phyloP scores from a whole-genome alignment of 2,329 filamentous ascomycete species.

The Alternaria metachromatica region DNA sequence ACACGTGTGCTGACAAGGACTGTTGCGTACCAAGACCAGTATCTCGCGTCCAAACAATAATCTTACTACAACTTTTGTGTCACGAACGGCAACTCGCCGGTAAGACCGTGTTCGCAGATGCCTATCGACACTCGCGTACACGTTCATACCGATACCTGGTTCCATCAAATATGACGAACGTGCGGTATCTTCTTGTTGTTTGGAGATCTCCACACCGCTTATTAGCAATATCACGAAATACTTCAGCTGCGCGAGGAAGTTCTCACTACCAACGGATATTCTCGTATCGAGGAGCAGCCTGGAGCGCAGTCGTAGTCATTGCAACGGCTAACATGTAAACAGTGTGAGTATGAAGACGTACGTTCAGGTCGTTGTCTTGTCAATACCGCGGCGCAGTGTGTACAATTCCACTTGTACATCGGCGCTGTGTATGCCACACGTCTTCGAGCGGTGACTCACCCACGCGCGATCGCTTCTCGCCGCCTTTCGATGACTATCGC shows the following conservation, averaged over 20 bases:
- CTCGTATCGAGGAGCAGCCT: slow-evolving; percentile 33
- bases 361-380: background rate
- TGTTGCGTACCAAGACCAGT: background rate
- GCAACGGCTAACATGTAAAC: background rate
- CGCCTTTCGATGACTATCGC: background rate
- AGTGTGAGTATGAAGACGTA: background rate
- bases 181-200: slow-evolving; percentile 53
- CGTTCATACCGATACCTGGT: slow-evolving; percentile 42
- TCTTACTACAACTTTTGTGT: background rate
- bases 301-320: background rate
- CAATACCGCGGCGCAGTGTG: background rate
- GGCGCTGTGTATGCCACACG: background rate
- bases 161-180: slow-evolving; percentile 53
- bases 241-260: slow-evolving; percentile 20
- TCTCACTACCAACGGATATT: slow-evolving; percentile 32
- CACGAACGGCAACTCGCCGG: background rate
- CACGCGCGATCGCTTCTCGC: slow-evolving; percentile 1
- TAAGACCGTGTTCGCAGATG: slow-evolving; percentile 8
- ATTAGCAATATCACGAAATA: slow-evolving; percentile 29
- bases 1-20: background rate
- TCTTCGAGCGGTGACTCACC: slow-evolving; percentile 4
- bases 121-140: slow-evolving; percentile 24
- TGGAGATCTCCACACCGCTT: slow-evolving; percentile 51
- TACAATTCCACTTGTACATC: background rate
- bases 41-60: background rate